Base-by-base conservation (phyloP, 23 red algal species). In the Agarophyton chilense region DNA sequence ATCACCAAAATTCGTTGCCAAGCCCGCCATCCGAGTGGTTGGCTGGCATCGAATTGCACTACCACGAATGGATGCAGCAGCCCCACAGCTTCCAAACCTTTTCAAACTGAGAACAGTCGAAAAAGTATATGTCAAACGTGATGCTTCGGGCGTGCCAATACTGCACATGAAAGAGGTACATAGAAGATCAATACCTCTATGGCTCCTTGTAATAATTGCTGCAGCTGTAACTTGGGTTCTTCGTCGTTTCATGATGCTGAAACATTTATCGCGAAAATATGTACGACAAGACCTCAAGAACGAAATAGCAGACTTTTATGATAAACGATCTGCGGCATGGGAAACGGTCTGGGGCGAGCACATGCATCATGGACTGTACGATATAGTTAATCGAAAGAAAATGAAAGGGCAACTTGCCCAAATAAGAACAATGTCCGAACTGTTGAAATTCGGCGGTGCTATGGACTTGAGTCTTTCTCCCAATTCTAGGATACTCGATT, bases 271-370 rank as follows among this genome's bases (percentile, higher is more conserved):
- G 31, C 52, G 25, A 28, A 79, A 62, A 36, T 84, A 86, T 38
- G 55, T 51, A 4, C 74, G 82, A 9, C 52, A 52, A 14, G 62
- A 88, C 73, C 77, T 94, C 61, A 89, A 82, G 14, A 46, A 55
- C 22, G 84, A 94, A 32, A 94, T 94, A 38, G 83, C 81, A 0
- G 52, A 82, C 52, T 94, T 94, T 72, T 94, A 94, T 54, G 92
- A 94, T 25, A 36, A 29, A 18, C 72, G 92, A 28, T 82, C 83
- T 21, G 92, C 82, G 36, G 84, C 84, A 55, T 94, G 92, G 97
- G 97, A 99, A 72, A 45, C 65, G 16, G 88, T 96, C 25, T 99
- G 97, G 97, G 97, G 97, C 84, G 97, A 99, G 67, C 97, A 99
- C 65, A 94, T 99, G 86, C 97, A 99, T 64, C 97, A 95, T 52